These are phyloP conservation scores for Penicillium sp. DNA, from an alignment of 2,329 filamentous ascomycete species.

Conservation along the genomic window DNA sequence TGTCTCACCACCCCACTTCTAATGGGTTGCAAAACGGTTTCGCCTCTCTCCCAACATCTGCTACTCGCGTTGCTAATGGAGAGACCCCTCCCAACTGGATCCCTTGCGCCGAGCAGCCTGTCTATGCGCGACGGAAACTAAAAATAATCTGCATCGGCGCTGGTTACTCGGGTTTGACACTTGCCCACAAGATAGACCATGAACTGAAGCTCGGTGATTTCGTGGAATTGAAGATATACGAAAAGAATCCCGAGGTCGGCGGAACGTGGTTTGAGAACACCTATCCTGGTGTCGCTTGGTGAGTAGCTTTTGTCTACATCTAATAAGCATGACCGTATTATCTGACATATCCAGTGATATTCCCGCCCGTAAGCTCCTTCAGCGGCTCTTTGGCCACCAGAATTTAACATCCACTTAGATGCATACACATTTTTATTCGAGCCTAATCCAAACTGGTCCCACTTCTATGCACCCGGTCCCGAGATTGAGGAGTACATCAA, in stretches of 20 bases:
- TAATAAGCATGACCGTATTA: neutral
- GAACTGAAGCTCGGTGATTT: slow-evolving; percentile 5
- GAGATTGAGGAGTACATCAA: slow-evolving; percentile 46
- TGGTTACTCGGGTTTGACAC: slow-evolving; percentile 17
- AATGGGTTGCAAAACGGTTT: neutral
- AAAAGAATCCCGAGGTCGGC: slow-evolving; percentile 12
- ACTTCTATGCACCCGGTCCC: slow-evolving; percentile 38
- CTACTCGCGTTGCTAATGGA: neutral
- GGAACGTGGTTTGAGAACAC: slow-evolving; percentile 14
- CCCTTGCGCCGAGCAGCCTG: neutral
- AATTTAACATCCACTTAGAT: slow-evolving; percentile 1
- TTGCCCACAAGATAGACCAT: slow-evolving; percentile 22
- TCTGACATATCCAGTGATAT: slow-evolving; percentile 20
- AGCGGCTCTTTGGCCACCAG: slow-evolving; percentile 4
- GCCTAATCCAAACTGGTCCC: slow-evolving; percentile 43
- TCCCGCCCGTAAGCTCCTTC: slow-evolving; percentile 19
- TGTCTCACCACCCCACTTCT: neutral
- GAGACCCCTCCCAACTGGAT: neutral
- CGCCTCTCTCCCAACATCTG: neutral
- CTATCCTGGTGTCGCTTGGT: slow-evolving; percentile 29
- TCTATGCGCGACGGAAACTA: neutral
- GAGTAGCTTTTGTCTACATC: neutral
- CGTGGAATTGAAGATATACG: slow-evolving; percentile 12
- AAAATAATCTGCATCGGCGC: slow-evolving; percentile 20
- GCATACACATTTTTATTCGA: slow-evolving; percentile 42